phyloP scores from a whole-genome alignment of 805 yeast genomes.

The Schizosaccharomyces octosporus region DNA sequence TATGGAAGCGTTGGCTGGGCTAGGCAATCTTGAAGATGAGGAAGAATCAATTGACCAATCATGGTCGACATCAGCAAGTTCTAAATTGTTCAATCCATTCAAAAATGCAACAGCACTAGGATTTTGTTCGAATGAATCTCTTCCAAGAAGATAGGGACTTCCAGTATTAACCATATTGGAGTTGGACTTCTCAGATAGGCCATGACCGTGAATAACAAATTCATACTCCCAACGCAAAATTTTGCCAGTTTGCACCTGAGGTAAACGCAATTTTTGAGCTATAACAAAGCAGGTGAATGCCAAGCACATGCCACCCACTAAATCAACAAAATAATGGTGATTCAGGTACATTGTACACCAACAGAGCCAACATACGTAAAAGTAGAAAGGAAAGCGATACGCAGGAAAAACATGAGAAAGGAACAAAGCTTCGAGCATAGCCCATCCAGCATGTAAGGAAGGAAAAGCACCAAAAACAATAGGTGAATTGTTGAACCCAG shows the following conservation, averaged over 20 bases:
- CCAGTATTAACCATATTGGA: background rate
- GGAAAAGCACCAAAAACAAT: conserved; percentile 79
- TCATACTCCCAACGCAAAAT: conserved; percentile 21
- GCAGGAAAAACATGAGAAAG: conserved; percentile 63
- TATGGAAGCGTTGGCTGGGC: background rate
- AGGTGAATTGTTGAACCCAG: conserved; percentile 64
- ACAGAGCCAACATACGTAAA: conserved; percentile 81
- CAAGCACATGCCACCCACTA: conserved; percentile 70
- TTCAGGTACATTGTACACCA: conserved; percentile 96
- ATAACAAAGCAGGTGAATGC: conserved; percentile 46
- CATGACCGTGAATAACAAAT: conserved; percentile 14
- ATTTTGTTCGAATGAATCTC: background rate
- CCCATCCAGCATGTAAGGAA: conserved; percentile 79
- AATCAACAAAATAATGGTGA: conserved; percentile 83
- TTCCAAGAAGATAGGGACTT: background rate
- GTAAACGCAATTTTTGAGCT: conserved; percentile 40
- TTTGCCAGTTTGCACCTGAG: conserved; percentile 20
- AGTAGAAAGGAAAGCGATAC: conserved; percentile 36
- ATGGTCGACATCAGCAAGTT: background rate
- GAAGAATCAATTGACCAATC: background rate
- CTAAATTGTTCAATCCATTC: background rate
- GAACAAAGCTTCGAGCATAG: conserved; percentile 81
- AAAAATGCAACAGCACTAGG: background rate
- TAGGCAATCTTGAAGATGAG: background rate
- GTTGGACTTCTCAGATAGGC: background rate